These are phyloP conservation scores for Phytophthora pseudosyringae DNA, from an alignment of 352 stramenopile genomes.

Conservation along the genomic window DNA sequence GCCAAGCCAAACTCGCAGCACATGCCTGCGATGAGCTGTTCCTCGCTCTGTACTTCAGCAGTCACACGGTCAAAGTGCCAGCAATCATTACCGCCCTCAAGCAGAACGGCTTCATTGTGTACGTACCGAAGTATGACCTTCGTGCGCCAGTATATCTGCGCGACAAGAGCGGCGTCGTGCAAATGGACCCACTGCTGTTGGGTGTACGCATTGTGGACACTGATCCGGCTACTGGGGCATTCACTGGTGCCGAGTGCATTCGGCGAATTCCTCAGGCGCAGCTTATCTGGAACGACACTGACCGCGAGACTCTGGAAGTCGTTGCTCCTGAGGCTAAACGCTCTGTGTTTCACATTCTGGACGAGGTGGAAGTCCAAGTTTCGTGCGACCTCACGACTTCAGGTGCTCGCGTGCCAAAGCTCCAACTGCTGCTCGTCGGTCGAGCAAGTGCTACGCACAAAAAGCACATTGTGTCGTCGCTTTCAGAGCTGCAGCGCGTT, in stretches of 20 bases:
- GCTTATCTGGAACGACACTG: constrained; percentile 32
- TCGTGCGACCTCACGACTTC: constrained; percentile 78
- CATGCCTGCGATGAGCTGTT: constrained; percentile 92
- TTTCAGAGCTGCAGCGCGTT: constrained; percentile 71
- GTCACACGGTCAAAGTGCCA: constrained; percentile 78
- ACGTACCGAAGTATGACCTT: constrained; percentile 93
- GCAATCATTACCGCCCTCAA: constrained; percentile 92
- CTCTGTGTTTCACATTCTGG: constrained; percentile 62
- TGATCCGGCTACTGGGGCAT: constrained; percentile 59
- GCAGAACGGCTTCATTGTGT: constrained; percentile 94
- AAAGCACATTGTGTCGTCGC: constrained; percentile 43
- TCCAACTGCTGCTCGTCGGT: constrained; percentile 75
- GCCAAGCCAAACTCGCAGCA: constrained; percentile 89
- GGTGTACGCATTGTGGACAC: constrained; percentile 75
- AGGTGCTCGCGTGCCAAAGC: constrained; percentile 73
- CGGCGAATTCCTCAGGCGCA: constrained; percentile 66
- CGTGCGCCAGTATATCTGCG: constrained; percentile 92
- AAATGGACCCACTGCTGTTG: constrained; percentile 81
- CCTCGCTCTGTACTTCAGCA: constrained; percentile 93
- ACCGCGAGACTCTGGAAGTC: constrained; percentile 44
- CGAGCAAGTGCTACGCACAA: constrained; percentile 45
- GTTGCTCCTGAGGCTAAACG: constrained; percentile 22
- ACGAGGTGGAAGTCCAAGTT: constrained; percentile 82
- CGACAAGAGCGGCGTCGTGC: constrained; percentile 86
- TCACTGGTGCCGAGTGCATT: constrained; percentile 65